Evolutionary conservation across 495 filamentous ascomycete species (phyloP), one percentile per base, ranked within the genome.

Genomic region (Xylaria palmicola): DNA sequence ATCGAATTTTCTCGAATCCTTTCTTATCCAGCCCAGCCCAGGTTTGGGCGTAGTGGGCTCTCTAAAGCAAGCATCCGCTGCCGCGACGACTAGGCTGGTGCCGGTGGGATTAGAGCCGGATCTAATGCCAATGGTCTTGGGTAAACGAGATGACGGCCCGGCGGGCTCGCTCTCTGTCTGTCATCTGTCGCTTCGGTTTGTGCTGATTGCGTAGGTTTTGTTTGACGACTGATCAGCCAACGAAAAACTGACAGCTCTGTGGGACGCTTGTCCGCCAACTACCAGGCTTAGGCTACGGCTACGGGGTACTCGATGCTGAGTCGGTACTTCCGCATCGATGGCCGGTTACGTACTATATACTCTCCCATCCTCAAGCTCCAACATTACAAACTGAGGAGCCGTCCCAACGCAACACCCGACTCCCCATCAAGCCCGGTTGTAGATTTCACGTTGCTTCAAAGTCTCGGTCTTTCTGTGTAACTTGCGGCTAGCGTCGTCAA

Each of bases 1-100:
- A 65, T 71, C 62, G 66, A 71, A 69, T 69, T 65, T 71, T 71
- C 69, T 71, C 66, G 69, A 71, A 71, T 67, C 47, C 62, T 60
- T 61, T 51, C 50, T 65, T 44, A 36, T 56, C 63, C 55, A 59
- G 41, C 1, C 56, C 49, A 49, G 19, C 43, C 34, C 39, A 22
- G 39, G 29, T 43, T 56, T 56, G 37, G 39, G 1, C 34, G n/a
- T 56, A 34, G 55, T 37, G 40, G 55, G 13, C 41, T 57, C 30
- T 27, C 13, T 56, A 44, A 27, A 56, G 53, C 53, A 44, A 41
- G 53, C 53, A 56, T 48, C 55, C 55, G 55, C 43, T 58, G 55
- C 55, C 55, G 55, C 55, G 55, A 58, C 30, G 19, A 29, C 55
- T 58, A 58, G 43, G 55, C 41, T 58, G 55, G 55, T 43, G 29